Evolutionary conservation across 768 basidiomycete species (phyloP).

Genomic region (Suillus paluster): DNA sequence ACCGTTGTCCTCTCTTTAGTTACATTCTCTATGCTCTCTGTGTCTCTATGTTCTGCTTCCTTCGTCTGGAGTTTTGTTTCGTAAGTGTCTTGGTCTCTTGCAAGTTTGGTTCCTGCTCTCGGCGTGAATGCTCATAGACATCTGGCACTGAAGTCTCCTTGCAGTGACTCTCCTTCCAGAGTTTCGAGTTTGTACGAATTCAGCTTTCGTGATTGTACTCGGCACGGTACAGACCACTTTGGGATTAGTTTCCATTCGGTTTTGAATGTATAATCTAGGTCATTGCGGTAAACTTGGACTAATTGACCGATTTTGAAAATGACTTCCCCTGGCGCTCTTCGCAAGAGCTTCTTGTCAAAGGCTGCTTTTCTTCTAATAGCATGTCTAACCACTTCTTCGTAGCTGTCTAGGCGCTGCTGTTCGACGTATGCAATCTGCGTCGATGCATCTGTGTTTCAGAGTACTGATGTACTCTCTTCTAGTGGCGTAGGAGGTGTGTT

Average conservation of each 20-base stretch:
- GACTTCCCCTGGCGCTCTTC: conserved; percentile 19
- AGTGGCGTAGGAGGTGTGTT: conserved; percentile 25
- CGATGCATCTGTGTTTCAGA: neutral
- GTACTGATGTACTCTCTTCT: neutral
- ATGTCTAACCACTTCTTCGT: conserved; percentile 25
- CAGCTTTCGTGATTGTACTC: conserved; percentile 13
- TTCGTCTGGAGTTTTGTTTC: too few species aligned
- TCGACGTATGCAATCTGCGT: conserved; percentile 35
- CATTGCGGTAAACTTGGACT: conserved; percentile 35
- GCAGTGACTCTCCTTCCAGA: conserved; percentile 14
- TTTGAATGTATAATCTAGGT: conserved; percentile 33
- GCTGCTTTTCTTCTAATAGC: conserved; percentile 26
- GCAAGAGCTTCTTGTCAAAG: conserved; percentile 32
- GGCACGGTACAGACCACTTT: conserved; percentile 34
- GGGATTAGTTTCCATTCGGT: conserved; percentile 34
- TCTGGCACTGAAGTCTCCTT: conserved; percentile 19
- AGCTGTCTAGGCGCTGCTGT: conserved; percentile 37
- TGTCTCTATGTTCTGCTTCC: too few species aligned
- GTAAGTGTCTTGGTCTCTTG: neutral
- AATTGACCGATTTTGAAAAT: conserved; percentile 33
- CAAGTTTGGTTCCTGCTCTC: conserved; percentile 20
- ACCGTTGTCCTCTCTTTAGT: too few species aligned
- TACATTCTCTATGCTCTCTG: too few species aligned
- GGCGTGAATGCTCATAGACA: conserved; percentile 26
- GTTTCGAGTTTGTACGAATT: conserved; percentile 33